These are phyloP conservation scores for Coprinopsis sp. DNA, from an alignment of 768 basidiomycete species.

Conservation along the genomic window DNA sequence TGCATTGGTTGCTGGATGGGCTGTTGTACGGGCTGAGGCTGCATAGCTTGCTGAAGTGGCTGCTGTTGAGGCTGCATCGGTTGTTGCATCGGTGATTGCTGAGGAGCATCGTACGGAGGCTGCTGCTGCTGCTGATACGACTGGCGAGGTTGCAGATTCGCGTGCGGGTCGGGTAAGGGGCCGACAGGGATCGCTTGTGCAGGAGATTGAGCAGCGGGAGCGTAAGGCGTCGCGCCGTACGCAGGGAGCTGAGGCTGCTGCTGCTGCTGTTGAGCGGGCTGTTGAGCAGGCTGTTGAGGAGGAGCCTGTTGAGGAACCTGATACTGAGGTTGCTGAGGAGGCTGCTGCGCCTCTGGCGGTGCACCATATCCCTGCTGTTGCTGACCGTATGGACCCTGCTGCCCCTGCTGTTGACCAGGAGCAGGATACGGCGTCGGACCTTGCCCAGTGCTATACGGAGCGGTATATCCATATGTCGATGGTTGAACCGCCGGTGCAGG, in stretches of 20 bases:
- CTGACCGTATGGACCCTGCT: not conserved
- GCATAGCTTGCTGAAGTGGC: slow-evolving; percentile 9
- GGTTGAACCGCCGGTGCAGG: not conserved
- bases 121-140: slow-evolving; percentile 8
- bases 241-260: slow-evolving; percentile 16
- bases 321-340: slow-evolving; percentile 14
- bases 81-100: not conserved
- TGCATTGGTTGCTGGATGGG: slow-evolving; percentile 1
- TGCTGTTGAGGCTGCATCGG: slow-evolving; percentile 18
- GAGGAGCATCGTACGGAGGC: slow-evolving; percentile 7
- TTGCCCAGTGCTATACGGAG: not conserved
- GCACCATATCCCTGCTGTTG: slow-evolving; percentile 4
- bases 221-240: too few relatives aligned
- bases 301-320: slow-evolving; percentile 15
- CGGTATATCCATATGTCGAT: not conserved
- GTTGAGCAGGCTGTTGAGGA: slow-evolving; percentile 5
- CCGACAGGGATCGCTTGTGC: too few relatives aligned
- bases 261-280: slow-evolving; percentile 13
- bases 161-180: too few relatives aligned
- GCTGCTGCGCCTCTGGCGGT: slow-evolving; percentile 17
- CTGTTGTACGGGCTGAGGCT: slow-evolving; percentile 10
- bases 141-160: slow-evolving; percentile 7
- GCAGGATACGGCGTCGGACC: slow-evolving; percentile 2
- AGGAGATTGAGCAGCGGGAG: too few relatives aligned
- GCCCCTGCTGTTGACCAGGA: not conserved